Conservation (phyloP, 2,329 filamentous ascomycete genomes). For the Cercospora citrullina region DNA sequence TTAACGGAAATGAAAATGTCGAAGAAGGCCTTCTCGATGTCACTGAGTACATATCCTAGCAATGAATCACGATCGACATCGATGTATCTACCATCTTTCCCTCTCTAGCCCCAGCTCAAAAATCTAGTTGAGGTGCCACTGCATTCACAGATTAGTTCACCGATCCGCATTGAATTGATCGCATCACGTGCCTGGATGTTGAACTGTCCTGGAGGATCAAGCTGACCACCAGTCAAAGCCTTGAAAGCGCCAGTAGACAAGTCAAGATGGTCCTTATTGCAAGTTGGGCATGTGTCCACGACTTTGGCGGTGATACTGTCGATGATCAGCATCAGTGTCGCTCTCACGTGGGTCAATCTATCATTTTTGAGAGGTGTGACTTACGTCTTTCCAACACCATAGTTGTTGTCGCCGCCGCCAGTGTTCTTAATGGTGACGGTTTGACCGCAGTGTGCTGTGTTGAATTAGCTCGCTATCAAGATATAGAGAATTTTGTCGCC, state of each 20-base stretch:
- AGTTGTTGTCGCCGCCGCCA: constrained; percentile 11
- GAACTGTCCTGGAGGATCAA: constrained; percentile 13
- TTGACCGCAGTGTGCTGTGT: constrained; percentile 15
- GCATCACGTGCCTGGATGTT: background rate
- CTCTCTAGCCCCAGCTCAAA: background rate
- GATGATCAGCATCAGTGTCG: background rate
- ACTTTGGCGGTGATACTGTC: constrained; percentile 11
- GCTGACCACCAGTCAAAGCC: constrained; percentile 10
- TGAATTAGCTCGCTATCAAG: background rate
- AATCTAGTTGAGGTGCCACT: background rate
- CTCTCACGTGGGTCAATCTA: background rate
- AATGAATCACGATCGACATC: background rate
- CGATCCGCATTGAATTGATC: background rate
- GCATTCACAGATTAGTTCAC: background rate
- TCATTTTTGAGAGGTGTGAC: background rate
- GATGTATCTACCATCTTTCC: background rate
- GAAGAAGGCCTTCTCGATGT: background rate
- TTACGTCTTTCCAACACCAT: constrained; percentile 7
- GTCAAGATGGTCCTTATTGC: constrained; percentile 16
- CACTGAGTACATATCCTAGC: background rate
- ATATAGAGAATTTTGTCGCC: no score
- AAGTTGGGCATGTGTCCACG: constrained; percentile 15
- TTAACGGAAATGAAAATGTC: background rate
- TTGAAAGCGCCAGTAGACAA: constrained; percentile 16
- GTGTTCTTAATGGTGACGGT: constrained; percentile 18